These are phyloP conservation scores for Colletotrichum filicis DNA, from an alignment of 2,329 filamentous ascomycete species.

Conservation along the genomic window DNA sequence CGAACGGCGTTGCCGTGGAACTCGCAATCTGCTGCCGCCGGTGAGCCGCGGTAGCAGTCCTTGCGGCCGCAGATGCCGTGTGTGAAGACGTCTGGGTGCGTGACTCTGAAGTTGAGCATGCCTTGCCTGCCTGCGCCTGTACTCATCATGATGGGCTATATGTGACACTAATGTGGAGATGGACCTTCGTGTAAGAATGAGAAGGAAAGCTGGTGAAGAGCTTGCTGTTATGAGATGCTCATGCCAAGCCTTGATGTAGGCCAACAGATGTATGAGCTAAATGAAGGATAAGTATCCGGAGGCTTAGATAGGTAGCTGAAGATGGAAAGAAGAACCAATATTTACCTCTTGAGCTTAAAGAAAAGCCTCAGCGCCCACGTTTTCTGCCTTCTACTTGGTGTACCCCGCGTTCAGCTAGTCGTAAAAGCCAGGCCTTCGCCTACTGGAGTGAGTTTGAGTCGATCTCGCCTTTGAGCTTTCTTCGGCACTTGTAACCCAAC, in stretches of 20 bases:
- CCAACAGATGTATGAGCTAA: not conserved
- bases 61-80: slow-evolving; percentile 10
- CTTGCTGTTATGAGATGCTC: not conserved
- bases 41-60: slow-evolving; percentile 19
- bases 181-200: not conserved
- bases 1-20: slow-evolving; percentile 22
- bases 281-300: not conserved
- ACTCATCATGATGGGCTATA: not conserved
- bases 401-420: not conserved
- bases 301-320: not conserved
- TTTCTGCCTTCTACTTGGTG: not conserved
- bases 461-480: not conserved
- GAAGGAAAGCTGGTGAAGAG: not conserved
- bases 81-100: slow-evolving; percentile 4
- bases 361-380: not conserved
- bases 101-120: slow-evolving; percentile 9
- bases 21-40: slow-evolving; percentile 16
- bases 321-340: not conserved
- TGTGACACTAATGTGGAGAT: not conserved
- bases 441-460: not conserved
- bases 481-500: not conserved
- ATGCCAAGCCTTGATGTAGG: not conserved
- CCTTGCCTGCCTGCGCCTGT: not conserved
- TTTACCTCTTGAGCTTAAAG: not conserved
- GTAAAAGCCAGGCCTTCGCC: not conserved